These are phyloP conservation scores for Yarrowia galli DNA, from an alignment of 1,139 yeast species.

Conservation along the genomic window DNA sequence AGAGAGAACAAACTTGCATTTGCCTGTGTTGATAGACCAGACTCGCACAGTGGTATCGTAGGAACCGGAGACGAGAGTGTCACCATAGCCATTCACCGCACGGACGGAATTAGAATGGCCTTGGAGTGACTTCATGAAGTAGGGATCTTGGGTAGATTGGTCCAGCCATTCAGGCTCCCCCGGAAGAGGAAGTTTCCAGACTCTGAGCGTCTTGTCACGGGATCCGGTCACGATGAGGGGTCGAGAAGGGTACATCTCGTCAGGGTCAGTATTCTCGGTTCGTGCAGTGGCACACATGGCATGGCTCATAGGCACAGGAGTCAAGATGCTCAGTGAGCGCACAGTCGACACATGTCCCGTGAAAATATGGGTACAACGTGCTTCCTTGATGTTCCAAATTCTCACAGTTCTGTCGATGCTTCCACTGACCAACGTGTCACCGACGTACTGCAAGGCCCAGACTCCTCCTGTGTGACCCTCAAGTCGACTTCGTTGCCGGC, in stretches of 20 bases:
- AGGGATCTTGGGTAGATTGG: constrained; percentile 60
- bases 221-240: constrained; percentile 86
- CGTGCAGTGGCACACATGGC: constrained; percentile 33
- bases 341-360: constrained; percentile 93
- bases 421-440: constrained; percentile 81
- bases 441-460: constrained; percentile 93
- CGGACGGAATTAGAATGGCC: constrained; percentile 93
- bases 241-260: constrained; percentile 66
- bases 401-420: constrained; percentile 92
- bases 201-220: constrained; percentile 85
- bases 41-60: constrained; percentile 91
- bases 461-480: constrained; percentile 97
- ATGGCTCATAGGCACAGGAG: constrained; percentile 56
- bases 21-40: constrained; percentile 83
- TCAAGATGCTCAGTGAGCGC: constrained; percentile 83
- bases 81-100: constrained; percentile 85
- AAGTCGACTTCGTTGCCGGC: constrained; percentile 59
- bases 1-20: constrained; percentile 72
- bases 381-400: constrained; percentile 83
- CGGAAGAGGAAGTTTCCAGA: constrained; percentile 77
- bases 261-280: constrained; percentile 45
- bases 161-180: constrained; percentile 42
- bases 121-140: constrained; percentile 71
- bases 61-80: constrained; percentile 85
- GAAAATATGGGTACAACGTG: constrained; percentile 82